Percentiles rank a stretch among this genome's conserved stretches.
phyloP scores from a whole-genome alignment of 768 basidiomycete genomes.

The Lactarius tabidus region DNA sequence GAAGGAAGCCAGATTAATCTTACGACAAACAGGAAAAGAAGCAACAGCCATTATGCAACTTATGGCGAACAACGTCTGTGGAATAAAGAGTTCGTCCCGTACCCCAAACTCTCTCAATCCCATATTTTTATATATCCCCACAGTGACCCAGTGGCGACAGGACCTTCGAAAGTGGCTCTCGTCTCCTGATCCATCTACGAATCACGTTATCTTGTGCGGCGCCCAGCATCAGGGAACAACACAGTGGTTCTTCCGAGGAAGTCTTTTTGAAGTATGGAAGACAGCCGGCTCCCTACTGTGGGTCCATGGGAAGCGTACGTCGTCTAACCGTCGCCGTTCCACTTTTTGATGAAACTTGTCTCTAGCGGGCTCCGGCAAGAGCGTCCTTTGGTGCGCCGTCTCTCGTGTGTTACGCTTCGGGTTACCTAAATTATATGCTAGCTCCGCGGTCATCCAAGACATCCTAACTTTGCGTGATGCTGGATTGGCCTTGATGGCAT shows the following conservation, averaged over 20 bases:
- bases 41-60: neutral
- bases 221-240: neutral
- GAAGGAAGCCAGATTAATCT: neutral
- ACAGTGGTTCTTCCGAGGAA: neutral
- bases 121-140: neutral
- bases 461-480: neutral
- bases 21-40: neutral
- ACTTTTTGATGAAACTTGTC: neutral
- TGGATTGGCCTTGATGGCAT: neutral
- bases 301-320: neutral
- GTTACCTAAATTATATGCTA: neutral
- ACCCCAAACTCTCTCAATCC: neutral
- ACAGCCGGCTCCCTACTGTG: neutral
- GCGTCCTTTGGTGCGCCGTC: neutral
- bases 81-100: neutral
- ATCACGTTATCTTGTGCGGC: neutral
- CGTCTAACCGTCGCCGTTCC: neutral
- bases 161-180: neutral
- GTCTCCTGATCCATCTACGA: neutral
- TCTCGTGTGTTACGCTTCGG: no score
- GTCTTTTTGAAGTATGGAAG: neutral
- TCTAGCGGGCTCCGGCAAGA: neutral
- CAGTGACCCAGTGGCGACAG: neutral
- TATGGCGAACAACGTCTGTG: neutral
- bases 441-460: neutral